Percentiles rank a stretch among this genome's conserved stretches.
These are phyloP conservation scores for Bretziella fagacearum DNA, from an alignment of 2,329 filamentous ascomycete genomes.

Conservation along the genomic window DNA sequence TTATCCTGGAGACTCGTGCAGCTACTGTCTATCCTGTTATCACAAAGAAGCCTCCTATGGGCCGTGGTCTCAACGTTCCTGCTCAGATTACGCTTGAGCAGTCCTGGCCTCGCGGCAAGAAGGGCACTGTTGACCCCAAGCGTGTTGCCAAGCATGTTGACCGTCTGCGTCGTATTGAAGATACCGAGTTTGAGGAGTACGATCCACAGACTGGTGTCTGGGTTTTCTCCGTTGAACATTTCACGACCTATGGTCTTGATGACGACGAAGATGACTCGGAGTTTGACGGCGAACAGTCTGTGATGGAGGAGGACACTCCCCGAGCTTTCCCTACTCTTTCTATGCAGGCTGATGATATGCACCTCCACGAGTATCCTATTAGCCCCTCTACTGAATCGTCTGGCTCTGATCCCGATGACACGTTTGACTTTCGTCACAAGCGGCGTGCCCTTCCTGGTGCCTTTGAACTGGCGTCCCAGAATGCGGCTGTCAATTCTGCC, in stretches of 20 bases:
- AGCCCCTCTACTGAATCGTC: conserved; percentile 15
- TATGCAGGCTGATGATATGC: neutral
- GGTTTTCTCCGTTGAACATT: conserved; percentile 89
- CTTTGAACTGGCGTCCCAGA: conserved; percentile 44
- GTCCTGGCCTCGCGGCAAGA: conserved; percentile 67
- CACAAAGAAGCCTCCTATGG: conserved; percentile 62
- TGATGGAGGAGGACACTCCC: neutral
- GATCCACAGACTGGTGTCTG: conserved; percentile 66
- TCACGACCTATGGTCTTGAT: conserved; percentile 84
- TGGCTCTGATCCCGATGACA: conserved; percentile 30
- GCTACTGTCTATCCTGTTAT: conserved; percentile 75
- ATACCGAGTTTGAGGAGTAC: conserved; percentile 72
- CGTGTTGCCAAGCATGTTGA: conserved; percentile 67
- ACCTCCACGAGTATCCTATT: conserved; percentile 1
- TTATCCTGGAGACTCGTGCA: conserved; percentile 57
- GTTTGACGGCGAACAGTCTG: conserved; percentile 19
- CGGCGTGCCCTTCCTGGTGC: conserved; percentile 52
- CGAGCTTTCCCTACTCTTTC: neutral
- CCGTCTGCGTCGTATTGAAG: conserved; percentile 58
- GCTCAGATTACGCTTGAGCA: conserved; percentile 78
- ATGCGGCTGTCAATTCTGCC: conserved; percentile 36
- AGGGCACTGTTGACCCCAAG: conserved; percentile 36
- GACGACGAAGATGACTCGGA: conserved; percentile 54
- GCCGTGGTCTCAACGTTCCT: conserved; percentile 82
- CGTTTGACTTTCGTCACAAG: conserved; percentile 37